These are phyloP conservation scores for Bombardia bombarda DNA, from an alignment of 495 filamentous ascomycete species.

Conservation along the genomic window DNA sequence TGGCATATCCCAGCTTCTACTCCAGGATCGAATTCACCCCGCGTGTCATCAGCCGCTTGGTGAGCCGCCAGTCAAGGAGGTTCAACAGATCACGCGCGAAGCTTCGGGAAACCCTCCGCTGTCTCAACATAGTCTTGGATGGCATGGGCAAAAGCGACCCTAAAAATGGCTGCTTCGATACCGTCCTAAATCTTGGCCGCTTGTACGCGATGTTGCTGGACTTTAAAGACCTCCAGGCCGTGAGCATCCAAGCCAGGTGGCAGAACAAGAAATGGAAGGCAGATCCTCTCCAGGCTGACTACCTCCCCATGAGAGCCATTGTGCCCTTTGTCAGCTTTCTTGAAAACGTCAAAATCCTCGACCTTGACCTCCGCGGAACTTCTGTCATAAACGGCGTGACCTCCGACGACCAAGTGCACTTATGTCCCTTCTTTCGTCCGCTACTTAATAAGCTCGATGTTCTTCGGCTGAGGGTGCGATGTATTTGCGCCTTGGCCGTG, in stretches of 20 bases:
- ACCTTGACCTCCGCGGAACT: too few species aligned
- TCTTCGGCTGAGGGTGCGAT: conserved; percentile 5
- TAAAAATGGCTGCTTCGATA: conserved; percentile 3
- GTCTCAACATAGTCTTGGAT: conserved; percentile 11
- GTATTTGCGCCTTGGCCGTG: conserved; percentile 9
- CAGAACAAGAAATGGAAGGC: conserved; percentile 8
- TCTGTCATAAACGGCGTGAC: too few species aligned
- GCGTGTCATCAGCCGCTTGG: conserved; percentile 14
- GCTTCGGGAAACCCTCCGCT: conserved; percentile 6
- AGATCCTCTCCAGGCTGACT: conserved; percentile 5
- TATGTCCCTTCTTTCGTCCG: too few species aligned
- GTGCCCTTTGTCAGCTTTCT: conserved; percentile 7
- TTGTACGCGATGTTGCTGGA: conserved; percentile 7
- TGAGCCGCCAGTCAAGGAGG: conserved; percentile 7
- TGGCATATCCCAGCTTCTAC: conserved; percentile 13
- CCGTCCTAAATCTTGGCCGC: conserved; percentile 6
- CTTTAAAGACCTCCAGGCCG: conserved; percentile 6
- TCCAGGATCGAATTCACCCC: conserved; percentile 13
- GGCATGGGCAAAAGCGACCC: conserved; percentile 4
- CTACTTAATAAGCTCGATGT: too few species aligned
- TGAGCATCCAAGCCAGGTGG: conserved; percentile 8
- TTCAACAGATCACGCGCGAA: conserved; percentile 4
- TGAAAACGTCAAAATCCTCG: conserved; percentile 10
- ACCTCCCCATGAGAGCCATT: conserved; percentile 6
- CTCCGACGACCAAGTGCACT: too few species aligned